phyloP scores from a whole-genome alignment of 306 rosid genomes.

The Corylus heterophylla region DNA sequence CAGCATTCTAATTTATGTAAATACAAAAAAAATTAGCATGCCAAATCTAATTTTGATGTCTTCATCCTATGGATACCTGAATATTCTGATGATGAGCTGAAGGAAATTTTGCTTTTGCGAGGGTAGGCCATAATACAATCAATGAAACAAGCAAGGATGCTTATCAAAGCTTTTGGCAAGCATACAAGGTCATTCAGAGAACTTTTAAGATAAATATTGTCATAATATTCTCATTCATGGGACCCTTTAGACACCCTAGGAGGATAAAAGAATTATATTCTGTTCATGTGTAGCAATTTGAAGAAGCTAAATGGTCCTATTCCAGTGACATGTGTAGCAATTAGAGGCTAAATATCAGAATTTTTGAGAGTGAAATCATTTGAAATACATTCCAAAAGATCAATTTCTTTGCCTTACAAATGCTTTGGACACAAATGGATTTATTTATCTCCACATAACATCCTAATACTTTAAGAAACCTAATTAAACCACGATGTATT shows the following conservation, averaged over 20 bases:
- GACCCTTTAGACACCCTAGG: not conserved
- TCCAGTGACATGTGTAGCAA: not conserved
- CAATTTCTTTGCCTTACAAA: not conserved
- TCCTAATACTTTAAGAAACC: not conserved
- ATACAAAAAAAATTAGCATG: not conserved
- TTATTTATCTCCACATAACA: not conserved
- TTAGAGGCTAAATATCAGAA: not conserved
- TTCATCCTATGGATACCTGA: not conserved
- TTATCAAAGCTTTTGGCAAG: not conserved
- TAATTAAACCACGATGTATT: not conserved
- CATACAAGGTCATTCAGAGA: not conserved
- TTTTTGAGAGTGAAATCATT: not conserved
- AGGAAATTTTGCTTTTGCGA: not conserved
- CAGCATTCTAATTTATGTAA: not conserved
- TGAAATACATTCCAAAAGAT: not conserved
- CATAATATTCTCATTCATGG: not conserved
- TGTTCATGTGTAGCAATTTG: not conserved
- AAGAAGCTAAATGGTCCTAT: slow-evolving; percentile 1
- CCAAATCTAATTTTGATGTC: not conserved
- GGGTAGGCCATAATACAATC: not conserved
- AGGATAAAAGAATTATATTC: not conserved
- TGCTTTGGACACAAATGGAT: not conserved
- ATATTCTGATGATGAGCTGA: not conserved
- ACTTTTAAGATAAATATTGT: not conserved
- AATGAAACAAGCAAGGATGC: not conserved